phyloP scores from a whole-genome alignment of 2,329 filamentous ascomycete genomes.

The Phyllosticta citriasiana region DNA sequence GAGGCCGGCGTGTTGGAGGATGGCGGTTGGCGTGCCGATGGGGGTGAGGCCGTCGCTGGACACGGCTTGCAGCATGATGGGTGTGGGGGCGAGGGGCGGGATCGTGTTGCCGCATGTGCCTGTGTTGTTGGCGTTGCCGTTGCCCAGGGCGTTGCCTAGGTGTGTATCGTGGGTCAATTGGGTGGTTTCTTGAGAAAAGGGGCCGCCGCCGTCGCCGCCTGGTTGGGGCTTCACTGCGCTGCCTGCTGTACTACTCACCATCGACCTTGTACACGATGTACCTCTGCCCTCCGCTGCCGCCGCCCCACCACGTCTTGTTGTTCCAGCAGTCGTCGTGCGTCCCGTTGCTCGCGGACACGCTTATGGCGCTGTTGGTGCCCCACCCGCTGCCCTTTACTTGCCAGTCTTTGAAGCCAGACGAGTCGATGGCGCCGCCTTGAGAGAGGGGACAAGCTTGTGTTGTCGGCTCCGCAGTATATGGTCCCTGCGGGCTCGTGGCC shows the following conservation, averaged over 20 bases:
- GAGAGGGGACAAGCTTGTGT: slow-evolving; percentile 41
- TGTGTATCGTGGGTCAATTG: too few species aligned
- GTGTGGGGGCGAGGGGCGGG: slow-evolving; percentile 36
- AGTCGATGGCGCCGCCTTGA: slow-evolving; percentile 52
- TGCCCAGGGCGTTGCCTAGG: slow-evolving; percentile 5
- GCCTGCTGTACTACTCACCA: slow-evolving; percentile 37
- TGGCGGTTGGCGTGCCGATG: slow-evolving; percentile 38
- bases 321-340: slow-evolving; percentile 39
- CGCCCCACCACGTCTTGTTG: background rate
- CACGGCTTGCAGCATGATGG: slow-evolving; percentile 48
- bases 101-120: slow-evolving; percentile 15
- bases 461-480: slow-evolving; percentile 39
- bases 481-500: slow-evolving; percentile 40
- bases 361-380: background rate
- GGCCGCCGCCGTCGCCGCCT: too few species aligned
- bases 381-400: slow-evolving; percentile 5
- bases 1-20: slow-evolving; percentile 36
- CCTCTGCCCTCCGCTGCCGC: slow-evolving; percentile 5
- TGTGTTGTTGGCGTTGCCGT: background rate
- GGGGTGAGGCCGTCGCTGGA: slow-evolving; percentile 42
- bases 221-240: too few species aligned
- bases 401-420: slow-evolving; percentile 41
- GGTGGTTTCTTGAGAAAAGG: too few species aligned
- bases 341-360: slow-evolving; percentile 6
- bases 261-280: slow-evolving; percentile 60